These are phyloP conservation scores for Pontederia paniculata DNA, from an alignment of 176 grass and related monocot genomes.

Conservation along the genomic window DNA sequence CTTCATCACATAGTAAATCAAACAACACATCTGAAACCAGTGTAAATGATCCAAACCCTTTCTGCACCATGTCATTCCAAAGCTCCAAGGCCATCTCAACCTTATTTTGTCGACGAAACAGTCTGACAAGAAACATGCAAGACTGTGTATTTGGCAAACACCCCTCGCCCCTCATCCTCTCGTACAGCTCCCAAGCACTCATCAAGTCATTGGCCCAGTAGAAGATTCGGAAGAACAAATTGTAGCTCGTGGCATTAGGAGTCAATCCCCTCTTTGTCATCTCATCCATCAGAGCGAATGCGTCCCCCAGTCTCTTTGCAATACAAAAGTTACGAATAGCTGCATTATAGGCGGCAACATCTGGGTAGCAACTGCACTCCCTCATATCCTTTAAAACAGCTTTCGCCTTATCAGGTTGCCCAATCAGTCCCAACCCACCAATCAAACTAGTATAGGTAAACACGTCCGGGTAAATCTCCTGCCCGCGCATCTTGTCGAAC, in stretches of 20 bases:
- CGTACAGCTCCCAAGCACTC: slow-evolving; percentile 16
- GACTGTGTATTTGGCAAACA: slow-evolving; percentile 82
- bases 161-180: slow-evolving; percentile 41
- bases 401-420: slow-evolving; percentile 75
- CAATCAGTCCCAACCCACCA: slow-evolving; percentile 65
- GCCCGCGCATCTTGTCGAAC: slow-evolving; percentile 59
- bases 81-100: slow-evolving; percentile 45
- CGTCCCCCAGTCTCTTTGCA: slow-evolving; percentile 69
- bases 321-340: slow-evolving; percentile 72
- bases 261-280: slow-evolving; percentile 45
- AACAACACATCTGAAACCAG: slow-evolving; percentile 78
- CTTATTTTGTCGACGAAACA: slow-evolving; percentile 43
- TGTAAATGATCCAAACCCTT: slow-evolving; percentile 61
- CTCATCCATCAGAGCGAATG: slow-evolving; percentile 64
- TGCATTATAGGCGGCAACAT: slow-evolving; percentile 56
- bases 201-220: slow-evolving; percentile 65
- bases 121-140: slow-evolving; percentile 79
- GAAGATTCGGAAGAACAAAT: slow-evolving; percentile 79
- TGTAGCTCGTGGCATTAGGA: slow-evolving; percentile 79
- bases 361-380: slow-evolving; percentile 61
- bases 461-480: slow-evolving; percentile 55
- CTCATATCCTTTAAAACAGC: slow-evolving; percentile 71
- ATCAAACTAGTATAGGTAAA: slow-evolving; percentile 78
- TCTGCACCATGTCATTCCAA: slow-evolving; percentile 71
- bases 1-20: slow-evolving; percentile 68